Evolutionary conservation across 2,329 filamentous ascomycete species (phyloP), one percentile per base, ranked within the genome.

Genomic region (Aspergillus japonicus): DNA sequence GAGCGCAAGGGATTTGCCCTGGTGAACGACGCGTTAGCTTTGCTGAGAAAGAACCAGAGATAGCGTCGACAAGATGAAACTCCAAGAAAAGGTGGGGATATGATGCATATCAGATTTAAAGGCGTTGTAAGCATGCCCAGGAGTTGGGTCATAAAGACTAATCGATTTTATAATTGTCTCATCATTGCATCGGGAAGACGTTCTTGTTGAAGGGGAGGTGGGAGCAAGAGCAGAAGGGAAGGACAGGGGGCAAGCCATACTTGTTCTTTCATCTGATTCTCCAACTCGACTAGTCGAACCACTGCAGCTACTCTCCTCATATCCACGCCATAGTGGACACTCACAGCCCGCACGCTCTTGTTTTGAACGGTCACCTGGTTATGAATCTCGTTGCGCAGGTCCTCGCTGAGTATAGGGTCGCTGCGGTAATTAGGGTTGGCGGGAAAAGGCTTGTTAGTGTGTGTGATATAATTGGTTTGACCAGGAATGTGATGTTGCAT

Each of bases 131-230:
- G 69, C 78, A 97, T 75, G 87, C 72, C 72, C 72, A 67, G 68
- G 58, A 66, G 64, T 66, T 70, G 77, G 87, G 93, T 98, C 93
- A 96, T 97, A 84, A 96, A 96, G 94, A 98, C 94, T 97, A 96
- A 98, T 97, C 94, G 94, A 86, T 81, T 89, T 85, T 87, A 88
- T 86, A 85, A 81, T 84, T 86, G 79, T 82, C 84, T 91, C 88
- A 90, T 90, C 87, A 89, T 81, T 62, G 62, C 57, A 69, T 29
- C 24, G 21, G n/a, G 57, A 24, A 47, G 35, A 33, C 19, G 33
- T 21, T 48, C n/a, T 14, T 5, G 23, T 14, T 5, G 23, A 51
- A 54, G 51, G 50, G 63, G 47, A 54, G 50, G 50, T 61, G 47
- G 56, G 47, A 21, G 11, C 39, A 23, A 23, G 51, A 44, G 54